A percentile compares a stretch with the other conserved stretches of the same genome.
Conservation (phyloP, 2,329 filamentous ascomycete genomes). For the Dichotomopilus funicola region DNA sequence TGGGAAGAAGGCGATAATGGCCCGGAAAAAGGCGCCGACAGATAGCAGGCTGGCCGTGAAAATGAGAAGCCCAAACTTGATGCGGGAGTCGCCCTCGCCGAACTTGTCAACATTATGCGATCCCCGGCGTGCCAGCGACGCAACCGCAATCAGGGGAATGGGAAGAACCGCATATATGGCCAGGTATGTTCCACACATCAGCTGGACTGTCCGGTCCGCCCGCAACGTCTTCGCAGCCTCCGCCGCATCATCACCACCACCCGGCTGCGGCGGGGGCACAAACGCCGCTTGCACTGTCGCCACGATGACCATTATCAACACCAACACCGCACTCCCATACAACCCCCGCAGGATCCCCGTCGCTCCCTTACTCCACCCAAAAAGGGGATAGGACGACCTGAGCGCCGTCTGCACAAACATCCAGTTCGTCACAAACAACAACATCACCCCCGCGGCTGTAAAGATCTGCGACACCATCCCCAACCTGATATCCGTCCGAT, state of each 20-base stretch:
- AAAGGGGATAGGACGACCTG: constrained; percentile 60
- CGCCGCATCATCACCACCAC: background rate
- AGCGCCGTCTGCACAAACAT: constrained; percentile 70
- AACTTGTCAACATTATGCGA: constrained; percentile 47
- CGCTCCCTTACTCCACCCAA: constrained; percentile 60
- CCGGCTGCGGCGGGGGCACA: constrained; percentile 35
- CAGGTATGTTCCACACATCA: constrained; percentile 56
- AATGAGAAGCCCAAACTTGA: constrained; percentile 61
- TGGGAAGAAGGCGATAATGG: constrained; percentile 49
- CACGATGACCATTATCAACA: constrained; percentile 18
- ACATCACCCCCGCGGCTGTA: constrained; percentile 64
- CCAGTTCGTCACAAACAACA: constrained; percentile 73
- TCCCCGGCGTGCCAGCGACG: constrained; percentile 40
- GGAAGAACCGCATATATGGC: constrained; percentile 61
- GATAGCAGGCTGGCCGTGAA: constrained; percentile 53
- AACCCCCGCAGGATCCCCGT: constrained; percentile 49
- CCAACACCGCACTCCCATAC: constrained; percentile 42
- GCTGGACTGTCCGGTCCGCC: constrained; percentile 55
- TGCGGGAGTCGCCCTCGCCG: constrained; percentile 58
- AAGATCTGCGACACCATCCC: constrained; percentile 61
- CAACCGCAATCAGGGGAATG: constrained; percentile 46
- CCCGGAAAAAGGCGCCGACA: constrained; percentile 63
- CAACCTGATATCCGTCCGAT: constrained; percentile 30
- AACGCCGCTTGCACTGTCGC: constrained; percentile 63
- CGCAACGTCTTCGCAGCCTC: constrained; percentile 36